Evolutionary conservation across 208 protist species (phyloP), one percentile per base, ranked within the genome.

Genomic region (Crithidia acanthocephali): DNA sequence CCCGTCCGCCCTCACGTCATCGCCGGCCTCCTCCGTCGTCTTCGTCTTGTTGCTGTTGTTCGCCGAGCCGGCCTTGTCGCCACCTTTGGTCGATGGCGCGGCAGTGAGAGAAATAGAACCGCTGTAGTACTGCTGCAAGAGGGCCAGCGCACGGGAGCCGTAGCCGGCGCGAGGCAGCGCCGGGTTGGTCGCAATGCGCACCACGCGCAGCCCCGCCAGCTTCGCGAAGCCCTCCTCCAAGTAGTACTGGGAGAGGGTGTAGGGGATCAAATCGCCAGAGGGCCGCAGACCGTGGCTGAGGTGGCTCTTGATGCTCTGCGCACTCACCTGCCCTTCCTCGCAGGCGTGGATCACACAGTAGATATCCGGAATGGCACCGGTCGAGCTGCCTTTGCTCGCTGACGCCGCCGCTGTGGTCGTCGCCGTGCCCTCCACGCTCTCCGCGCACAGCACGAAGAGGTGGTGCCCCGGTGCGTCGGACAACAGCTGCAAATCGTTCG

Each of bases 191-290:
- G 99, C 99, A 51, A 99, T 99, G 47, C 99, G 92, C 28, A 99
- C 98, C 15, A 99, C 81, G 53, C 99, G 92, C 20, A 97, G 88
- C 5, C 99, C 99, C 6, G 91, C 95, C 30, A 99, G 86, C 50
- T 90, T 81, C 44, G 97, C 93, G 72, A 99, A 99, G 30, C 91
- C 86, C 64, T 95, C 87, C 66, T 99, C 98, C 64, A 99, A 85
- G 76, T 93, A 99, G 70, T 95, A 88, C 81, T 99, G 95, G 0
- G 98, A 94, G 2, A 99, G 69, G 3, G 98, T 99, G 97, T 99
- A 99, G 18, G 99, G 99, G 74, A 99, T 99, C 5, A 99, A 79
- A 81, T 99, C 99, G 27, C 99, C 99, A 2, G 95, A 90, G n/a
- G 93, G 91, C 9, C 93, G 87, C 28, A 98, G 66, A 37, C 98